A percentile compares a stretch with the other conserved stretches of the same genome.
Conservation (phyloP, 2,329 filamentous ascomycete species). For the Penicillium polonicum region DNA sequence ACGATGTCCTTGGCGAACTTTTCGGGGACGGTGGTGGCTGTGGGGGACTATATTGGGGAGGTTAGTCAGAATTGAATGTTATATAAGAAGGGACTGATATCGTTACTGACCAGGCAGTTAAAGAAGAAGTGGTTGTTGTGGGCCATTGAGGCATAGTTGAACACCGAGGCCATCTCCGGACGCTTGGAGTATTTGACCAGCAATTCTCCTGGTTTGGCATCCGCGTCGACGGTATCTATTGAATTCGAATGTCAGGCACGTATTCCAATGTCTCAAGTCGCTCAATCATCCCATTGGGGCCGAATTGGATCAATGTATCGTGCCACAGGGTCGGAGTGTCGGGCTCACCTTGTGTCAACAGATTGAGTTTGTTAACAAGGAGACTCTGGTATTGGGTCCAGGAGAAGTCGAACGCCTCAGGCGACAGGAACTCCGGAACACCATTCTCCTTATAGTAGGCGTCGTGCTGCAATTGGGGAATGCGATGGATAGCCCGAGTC, state of each 20-base stretch:
- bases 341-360: slow-evolving; percentile 64
- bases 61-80: slow-evolving; percentile 9
- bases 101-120: slow-evolving; percentile 43
- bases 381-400: slow-evolving; percentile 80
- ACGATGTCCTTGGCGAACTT: slow-evolving; percentile 61
- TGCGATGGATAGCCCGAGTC: slow-evolving; percentile 42
- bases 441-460: slow-evolving; percentile 50
- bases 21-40: slow-evolving; percentile 53
- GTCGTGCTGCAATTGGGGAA: slow-evolving; percentile 52
- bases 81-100: background rate
- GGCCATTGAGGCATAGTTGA: slow-evolving; percentile 96
- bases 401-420: slow-evolving; percentile 68
- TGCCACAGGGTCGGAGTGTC: slow-evolving; percentile 22
- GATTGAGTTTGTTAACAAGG: slow-evolving; percentile 74
- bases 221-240: slow-evolving; percentile 63
- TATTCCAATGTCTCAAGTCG: background rate
- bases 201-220: slow-evolving; percentile 64
- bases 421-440: slow-evolving; percentile 69
- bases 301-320: background rate
- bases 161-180: slow-evolving; percentile 71
- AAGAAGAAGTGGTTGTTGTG: slow-evolving; percentile 74
- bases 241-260: background rate
- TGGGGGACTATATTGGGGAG: slow-evolving; percentile 37
- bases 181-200: slow-evolving; percentile 75
- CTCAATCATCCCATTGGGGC: background rate